phyloP scores from a whole-genome alignment of 2,329 filamentous ascomycete genomes.

The Ceratocystis variospora region DNA sequence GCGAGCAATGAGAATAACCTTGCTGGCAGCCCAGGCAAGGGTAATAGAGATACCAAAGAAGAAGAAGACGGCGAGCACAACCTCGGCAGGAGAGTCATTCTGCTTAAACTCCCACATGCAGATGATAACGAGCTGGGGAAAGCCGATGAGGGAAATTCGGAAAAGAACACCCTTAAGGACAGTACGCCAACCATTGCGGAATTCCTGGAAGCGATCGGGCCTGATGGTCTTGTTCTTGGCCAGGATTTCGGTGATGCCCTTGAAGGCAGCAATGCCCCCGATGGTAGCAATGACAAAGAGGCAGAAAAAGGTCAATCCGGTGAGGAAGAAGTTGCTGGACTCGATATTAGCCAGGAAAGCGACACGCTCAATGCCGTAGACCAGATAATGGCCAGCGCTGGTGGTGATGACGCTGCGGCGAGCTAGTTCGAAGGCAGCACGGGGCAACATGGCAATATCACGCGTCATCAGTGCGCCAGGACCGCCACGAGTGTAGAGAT shows the following conservation, averaged over 20 bases:
- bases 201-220: slow-evolving; percentile 75
- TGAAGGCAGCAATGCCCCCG: slow-evolving; percentile 62
- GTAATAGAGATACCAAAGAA: slow-evolving; percentile 66
- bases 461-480: slow-evolving; percentile 32
- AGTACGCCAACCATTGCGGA: slow-evolving; percentile 86
- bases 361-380: slow-evolving; percentile 77
- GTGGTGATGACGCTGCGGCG: slow-evolving; percentile 44
- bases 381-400: slow-evolving; percentile 42
- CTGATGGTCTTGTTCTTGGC: slow-evolving; percentile 67
- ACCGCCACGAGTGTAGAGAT: slow-evolving; percentile 35
- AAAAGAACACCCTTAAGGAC: slow-evolving; percentile 90
- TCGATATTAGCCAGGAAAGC: slow-evolving; percentile 78
- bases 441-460: slow-evolving; percentile 38
- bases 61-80: slow-evolving; percentile 81
- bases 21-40: slow-evolving; percentile 73
- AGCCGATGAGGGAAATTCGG: slow-evolving; percentile 78
- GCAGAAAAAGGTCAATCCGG: slow-evolving; percentile 77
- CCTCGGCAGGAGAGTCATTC: slow-evolving; percentile 69
- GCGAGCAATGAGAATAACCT: slow-evolving; percentile 78
- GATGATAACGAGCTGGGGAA: slow-evolving; percentile 78
- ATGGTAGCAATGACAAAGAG: slow-evolving; percentile 66
- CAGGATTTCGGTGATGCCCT: slow-evolving; percentile 63
- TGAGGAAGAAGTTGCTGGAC: slow-evolving; percentile 84
- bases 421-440: slow-evolving; percentile 30
- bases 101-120: slow-evolving; percentile 89